These are phyloP conservation scores for Dryas drummondii DNA, from an alignment of 306 rosid species.

Conservation along the genomic window DNA sequence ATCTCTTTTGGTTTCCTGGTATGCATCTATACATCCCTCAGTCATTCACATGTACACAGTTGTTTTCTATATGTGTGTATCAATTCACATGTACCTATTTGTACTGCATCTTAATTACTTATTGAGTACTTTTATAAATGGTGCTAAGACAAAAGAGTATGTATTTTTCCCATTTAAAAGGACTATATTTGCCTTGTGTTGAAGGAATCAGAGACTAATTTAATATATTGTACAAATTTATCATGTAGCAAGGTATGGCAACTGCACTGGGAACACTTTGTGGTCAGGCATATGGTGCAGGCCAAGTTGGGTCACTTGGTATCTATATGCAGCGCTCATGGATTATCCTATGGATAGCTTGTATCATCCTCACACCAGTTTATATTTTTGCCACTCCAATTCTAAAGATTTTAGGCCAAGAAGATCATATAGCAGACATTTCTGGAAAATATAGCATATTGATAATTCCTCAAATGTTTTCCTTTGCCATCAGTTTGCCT, in stretches of 20 bases:
- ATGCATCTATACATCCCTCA: neutral
- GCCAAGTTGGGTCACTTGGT: slow-evolving; percentile 23
- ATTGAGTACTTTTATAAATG: too few relatives aligned
- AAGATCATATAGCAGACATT: neutral
- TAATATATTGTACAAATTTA: too few relatives aligned
- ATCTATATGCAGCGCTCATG: slow-evolving; percentile 26
- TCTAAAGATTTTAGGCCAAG: slow-evolving; percentile 20
- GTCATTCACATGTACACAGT: too few relatives aligned
- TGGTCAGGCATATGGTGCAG: slow-evolving; percentile 29
- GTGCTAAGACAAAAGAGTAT: too few relatives aligned
- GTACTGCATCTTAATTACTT: too few relatives aligned
- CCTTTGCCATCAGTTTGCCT: slow-evolving; percentile 51
- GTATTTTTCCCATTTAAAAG: too few relatives aligned
- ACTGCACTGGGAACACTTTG: slow-evolving; percentile 26
- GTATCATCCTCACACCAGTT: neutral
- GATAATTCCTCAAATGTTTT: slow-evolving; percentile 55
- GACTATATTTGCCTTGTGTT: too few relatives aligned
- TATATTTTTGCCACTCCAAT: slow-evolving; percentile 23
- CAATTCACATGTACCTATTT: too few relatives aligned
- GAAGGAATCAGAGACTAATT: too few relatives aligned
- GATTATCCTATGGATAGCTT: slow-evolving; percentile 12
- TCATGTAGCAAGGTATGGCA: slow-evolving; percentile 16
- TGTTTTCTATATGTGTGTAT: too few relatives aligned
- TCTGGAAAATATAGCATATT: slow-evolving; percentile 11
- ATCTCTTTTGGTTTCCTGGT: slow-evolving; percentile 23